A percentile compares a stretch with the other conserved stretches of the same genome.
phyloP scores from a whole-genome alignment of 306 rosid genomes.

The Castanea mollissima region DNA sequence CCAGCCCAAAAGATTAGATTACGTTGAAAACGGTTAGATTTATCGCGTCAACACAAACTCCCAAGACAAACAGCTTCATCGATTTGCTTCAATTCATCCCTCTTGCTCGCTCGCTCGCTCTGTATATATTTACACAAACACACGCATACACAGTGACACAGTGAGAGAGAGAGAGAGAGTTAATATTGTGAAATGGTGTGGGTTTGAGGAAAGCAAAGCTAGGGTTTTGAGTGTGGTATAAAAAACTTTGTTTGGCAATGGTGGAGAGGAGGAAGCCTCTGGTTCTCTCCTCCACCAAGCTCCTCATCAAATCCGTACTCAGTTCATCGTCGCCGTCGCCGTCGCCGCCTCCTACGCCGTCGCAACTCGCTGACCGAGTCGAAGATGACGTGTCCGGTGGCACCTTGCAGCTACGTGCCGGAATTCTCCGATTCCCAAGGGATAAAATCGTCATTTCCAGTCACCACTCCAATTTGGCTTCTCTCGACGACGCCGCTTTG shows the following conservation, averaged over 20 bases:
- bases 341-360: too few relatives aligned
- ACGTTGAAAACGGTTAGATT: background rate
- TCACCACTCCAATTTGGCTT: slow-evolving; percentile 29
- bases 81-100: background rate
- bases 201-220: background rate
- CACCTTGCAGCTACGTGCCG: slow-evolving; percentile 42
- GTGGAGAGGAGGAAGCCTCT: slow-evolving; percentile 80
- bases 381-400: slow-evolving; percentile 4
- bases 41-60: background rate
- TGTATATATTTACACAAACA: background rate
- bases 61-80: background rate
- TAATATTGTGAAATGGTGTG: background rate
- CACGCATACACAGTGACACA: too few relatives aligned
- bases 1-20: background rate
- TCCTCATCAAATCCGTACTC: slow-evolving; percentile 48
- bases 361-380: slow-evolving; percentile 18
- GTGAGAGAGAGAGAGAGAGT: too few relatives aligned
- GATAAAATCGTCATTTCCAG: slow-evolving; percentile 5
- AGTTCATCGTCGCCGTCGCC: slow-evolving; percentile 21
- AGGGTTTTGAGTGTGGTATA: background rate
- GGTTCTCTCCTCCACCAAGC: slow-evolving; percentile 66
- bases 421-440: slow-evolving; percentile 57
- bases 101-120: too few relatives aligned
- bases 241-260: slow-evolving; percentile 32
- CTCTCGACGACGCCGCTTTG: slow-evolving; percentile 64